Percentiles rank a stretch among this genome's conserved stretches.
These are phyloP conservation scores for Neonectria magnoliae DNA, from an alignment of 2,329 filamentous ascomycete genomes.

Conservation along the genomic window DNA sequence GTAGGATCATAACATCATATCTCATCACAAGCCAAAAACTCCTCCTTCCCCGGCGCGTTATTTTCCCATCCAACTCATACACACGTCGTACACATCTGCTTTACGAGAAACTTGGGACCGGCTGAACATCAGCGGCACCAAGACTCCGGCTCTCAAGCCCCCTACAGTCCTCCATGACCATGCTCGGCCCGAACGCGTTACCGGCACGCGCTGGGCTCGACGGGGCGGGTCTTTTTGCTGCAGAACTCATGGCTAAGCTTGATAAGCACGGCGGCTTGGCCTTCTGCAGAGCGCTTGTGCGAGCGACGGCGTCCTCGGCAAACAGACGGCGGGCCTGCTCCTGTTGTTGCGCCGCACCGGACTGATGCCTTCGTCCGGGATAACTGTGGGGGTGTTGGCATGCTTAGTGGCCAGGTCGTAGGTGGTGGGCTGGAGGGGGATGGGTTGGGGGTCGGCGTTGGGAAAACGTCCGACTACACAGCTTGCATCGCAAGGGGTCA, in stretches of 20 bases:
- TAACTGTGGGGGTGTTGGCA: not conserved
- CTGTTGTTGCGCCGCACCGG: slow-evolving; percentile 67
- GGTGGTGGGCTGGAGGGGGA: slow-evolving; percentile 66
- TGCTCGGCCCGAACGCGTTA: slow-evolving; percentile 45
- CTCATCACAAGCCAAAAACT: slow-evolving; percentile 45
- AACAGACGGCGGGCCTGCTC: slow-evolving; percentile 65
- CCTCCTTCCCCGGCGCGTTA: slow-evolving; percentile 14
- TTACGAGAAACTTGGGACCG: slow-evolving; percentile 44
- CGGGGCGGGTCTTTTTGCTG: slow-evolving; percentile 45
- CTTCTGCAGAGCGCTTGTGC: slow-evolving; percentile 62
- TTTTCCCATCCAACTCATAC: slow-evolving; percentile 15
- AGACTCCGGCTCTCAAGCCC: slow-evolving; percentile 62
- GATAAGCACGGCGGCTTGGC: slow-evolving; percentile 69
- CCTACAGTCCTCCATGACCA: slow-evolving; percentile 55
- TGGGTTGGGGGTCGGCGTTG: slow-evolving; percentile 58
- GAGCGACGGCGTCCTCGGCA: slow-evolving; percentile 66
- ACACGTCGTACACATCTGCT: not conserved
- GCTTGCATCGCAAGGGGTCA: no score
- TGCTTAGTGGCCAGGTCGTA: slow-evolving; percentile 57
- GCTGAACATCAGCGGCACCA: slow-evolving; percentile 71
- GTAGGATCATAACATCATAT: slow-evolving; percentile 34
- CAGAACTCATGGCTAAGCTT: slow-evolving; percentile 66
- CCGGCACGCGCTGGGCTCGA: slow-evolving; percentile 49
- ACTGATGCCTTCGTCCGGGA: slow-evolving; percentile 59
- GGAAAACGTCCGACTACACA: no score